Evolutionary conservation across 2,329 filamentous ascomycete species (phyloP).

Genomic region (Xylaria sp.): DNA sequence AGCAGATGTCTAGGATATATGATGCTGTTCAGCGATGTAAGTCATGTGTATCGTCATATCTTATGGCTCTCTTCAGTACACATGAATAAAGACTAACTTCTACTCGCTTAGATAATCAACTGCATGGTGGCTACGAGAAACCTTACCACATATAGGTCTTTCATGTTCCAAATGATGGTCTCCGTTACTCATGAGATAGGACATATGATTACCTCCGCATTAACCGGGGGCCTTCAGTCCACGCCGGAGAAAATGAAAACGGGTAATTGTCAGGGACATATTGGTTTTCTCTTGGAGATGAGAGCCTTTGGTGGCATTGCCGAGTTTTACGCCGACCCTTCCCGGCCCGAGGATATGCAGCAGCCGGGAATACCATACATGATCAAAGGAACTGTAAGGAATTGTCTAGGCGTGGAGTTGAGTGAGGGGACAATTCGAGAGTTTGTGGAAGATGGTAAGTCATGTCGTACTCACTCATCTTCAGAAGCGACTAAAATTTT

Average conservation of each 20-base stretch:
- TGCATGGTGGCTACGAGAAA: background rate
- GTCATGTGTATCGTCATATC: background rate
- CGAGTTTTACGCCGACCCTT: background rate
- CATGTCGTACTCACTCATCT: background rate
- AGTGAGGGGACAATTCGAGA: background rate
- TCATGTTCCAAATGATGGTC: background rate
- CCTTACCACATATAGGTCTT: background rate
- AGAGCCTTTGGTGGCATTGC: background rate
- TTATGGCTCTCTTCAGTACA: background rate
- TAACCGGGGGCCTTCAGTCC: background rate
- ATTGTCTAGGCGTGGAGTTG: background rate
- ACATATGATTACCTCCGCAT: background rate
- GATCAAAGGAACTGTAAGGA: background rate
- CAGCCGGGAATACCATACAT: background rate
- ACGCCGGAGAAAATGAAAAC: background rate
- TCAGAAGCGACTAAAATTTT: background rate
- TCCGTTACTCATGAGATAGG: background rate
- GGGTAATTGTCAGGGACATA: background rate
- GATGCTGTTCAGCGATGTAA: background rate
- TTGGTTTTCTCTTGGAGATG: background rate
- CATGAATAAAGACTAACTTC: background rate
- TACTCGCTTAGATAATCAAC: background rate
- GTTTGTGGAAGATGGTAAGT: background rate
- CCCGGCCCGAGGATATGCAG: background rate
- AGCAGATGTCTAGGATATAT: background rate